Base-by-base conservation (phyloP, 2,329 filamentous ascomycete species). In the Aspergillus eucalypticola region DNA sequence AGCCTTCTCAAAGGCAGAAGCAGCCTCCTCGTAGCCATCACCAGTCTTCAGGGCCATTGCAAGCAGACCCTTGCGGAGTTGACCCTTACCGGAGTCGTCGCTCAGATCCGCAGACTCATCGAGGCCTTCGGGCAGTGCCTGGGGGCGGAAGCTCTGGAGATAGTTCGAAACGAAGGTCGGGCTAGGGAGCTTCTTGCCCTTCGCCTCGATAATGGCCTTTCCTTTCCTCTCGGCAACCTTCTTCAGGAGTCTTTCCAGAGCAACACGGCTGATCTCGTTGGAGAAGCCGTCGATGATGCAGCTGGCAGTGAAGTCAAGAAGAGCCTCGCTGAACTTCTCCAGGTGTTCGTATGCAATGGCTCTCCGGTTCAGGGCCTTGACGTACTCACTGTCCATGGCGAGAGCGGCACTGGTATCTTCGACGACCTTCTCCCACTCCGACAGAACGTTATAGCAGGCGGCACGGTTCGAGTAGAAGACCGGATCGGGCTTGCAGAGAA, bases 381-480 rank as follows among this genome's bases (percentile, higher is more conserved):
- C 88, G 77, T 99, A 99, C 80, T 96, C 91, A 69, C 90, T 90
- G 76, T 99, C 92, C 78, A 99, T 90, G 75, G 86, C 90, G 79
- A 99, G 89, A 65, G 95, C 95, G 56, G 95, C 94, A 32, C 91
- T 97, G 59, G 95, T 98, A 75, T 99, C 95, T 72, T 96, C 94
- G 64, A 99, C 90, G 60, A 98, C 95, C 82, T 95, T 94, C 53
- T 96, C 90, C 92, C 94, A 99, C 71, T 96, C 86, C 66, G 87
- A 88, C 74, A 95, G 87, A 67, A 95, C 92, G 76, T 96, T 98
- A 82, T 92, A 96, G 84, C 95, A 99, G 57, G 95, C 95, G 60
- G 95, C 95, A 70, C 95, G 90, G 84, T 99, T 99, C 65, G 95
- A 98, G 85, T 96, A 99, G 84, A 95, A 99, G 76, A 99, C 93